These are phyloP conservation scores for Wickerhamiella lipophila DNA, from an alignment of 805 yeast genomes.

Conservation along the genomic window DNA sequence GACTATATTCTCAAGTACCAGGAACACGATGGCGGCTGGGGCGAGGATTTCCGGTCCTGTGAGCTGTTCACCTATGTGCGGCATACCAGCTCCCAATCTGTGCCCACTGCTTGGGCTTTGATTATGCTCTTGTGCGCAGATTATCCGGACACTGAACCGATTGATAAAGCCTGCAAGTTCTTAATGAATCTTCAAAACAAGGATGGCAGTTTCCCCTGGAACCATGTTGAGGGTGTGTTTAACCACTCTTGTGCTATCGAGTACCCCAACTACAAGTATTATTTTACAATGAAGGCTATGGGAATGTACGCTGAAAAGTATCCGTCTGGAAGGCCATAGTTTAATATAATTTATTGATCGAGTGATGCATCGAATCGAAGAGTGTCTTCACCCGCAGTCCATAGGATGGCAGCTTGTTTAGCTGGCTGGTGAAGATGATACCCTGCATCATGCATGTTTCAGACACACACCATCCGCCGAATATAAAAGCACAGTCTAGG, in stretches of 20 bases:
- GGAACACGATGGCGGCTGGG: conserved; percentile 91
- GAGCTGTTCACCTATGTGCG: conserved; percentile 70
- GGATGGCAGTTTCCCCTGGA: conserved; percentile 77
- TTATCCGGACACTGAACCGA: conserved; percentile 56
- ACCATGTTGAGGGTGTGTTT: conserved; percentile 88
- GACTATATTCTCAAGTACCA: conserved; percentile 70
- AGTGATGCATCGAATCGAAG: background rate
- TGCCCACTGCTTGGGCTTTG: conserved; percentile 88
- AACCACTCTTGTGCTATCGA: conserved; percentile 91
- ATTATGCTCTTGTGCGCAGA: conserved; percentile 70
- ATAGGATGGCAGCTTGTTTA: too few relatives aligned
- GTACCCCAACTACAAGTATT: conserved; percentile 82
- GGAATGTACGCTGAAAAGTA: conserved; percentile 45
- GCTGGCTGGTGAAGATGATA: too few relatives aligned
- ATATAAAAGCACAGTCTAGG: background rate
- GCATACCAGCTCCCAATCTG: conserved; percentile 49
- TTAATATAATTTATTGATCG: too few relatives aligned
- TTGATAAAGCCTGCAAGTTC: conserved; percentile 49
- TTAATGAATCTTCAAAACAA: conserved; percentile 52
- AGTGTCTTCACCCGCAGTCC: too few relatives aligned
- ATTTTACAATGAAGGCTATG: conserved; percentile 85
- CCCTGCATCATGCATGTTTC: too few relatives aligned
- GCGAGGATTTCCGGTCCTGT: conserved; percentile 83
- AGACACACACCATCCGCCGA: too few relatives aligned
- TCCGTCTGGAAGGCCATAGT: background rate